A percentile compares a stretch with the other conserved stretches of the same genome.
Evolutionary conservation across 2,329 filamentous ascomycete species (phyloP).

Genomic region (Fusarium circinatum): DNA sequence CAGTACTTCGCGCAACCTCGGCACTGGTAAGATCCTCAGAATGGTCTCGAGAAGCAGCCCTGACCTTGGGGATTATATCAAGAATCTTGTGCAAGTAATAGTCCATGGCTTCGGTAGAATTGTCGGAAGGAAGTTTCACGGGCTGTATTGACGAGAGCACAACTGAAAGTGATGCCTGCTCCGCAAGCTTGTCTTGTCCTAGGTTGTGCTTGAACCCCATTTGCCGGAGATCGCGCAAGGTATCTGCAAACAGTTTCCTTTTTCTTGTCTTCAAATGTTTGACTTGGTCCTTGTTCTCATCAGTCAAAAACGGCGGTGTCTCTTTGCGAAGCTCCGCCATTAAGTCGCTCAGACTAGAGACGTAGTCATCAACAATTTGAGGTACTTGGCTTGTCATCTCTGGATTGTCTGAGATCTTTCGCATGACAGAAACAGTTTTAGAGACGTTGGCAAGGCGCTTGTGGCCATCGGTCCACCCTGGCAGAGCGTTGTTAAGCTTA

Average conservation of each 20-base stretch:
- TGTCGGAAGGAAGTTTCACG: conserved; percentile 47
- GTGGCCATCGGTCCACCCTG: conserved; percentile 59
- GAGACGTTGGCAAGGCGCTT: conserved; percentile 76
- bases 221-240: conserved; percentile 79
- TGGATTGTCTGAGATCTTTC: conserved; percentile 65
- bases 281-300: conserved; percentile 85
- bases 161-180: conserved; percentile 76
- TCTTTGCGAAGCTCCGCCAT: conserved; percentile 82
- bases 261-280: conserved; percentile 94
- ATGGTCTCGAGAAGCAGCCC: conserved; percentile 76
- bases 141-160: conserved; percentile 71
- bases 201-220: conserved; percentile 94
- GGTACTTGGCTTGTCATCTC: conserved; percentile 65
- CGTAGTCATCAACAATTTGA: conserved; percentile 72
- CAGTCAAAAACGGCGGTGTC: conserved; percentile 82
- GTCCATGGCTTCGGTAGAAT: conserved; percentile 58
- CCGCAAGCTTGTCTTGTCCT: conserved; percentile 75
- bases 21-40: conserved; percentile 85
- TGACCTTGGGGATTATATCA: conserved; percentile 75
- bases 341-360: conserved; percentile 73
- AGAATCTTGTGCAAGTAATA: conserved; percentile 83
- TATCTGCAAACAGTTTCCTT: conserved; percentile 89
- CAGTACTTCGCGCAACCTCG: conserved; percentile 81
- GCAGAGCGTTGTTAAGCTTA: conserved; percentile 43
- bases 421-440: conserved; percentile 80